Conservation (phyloP, 148 eudicot species). For the Heliosperma pusillum region DNA sequence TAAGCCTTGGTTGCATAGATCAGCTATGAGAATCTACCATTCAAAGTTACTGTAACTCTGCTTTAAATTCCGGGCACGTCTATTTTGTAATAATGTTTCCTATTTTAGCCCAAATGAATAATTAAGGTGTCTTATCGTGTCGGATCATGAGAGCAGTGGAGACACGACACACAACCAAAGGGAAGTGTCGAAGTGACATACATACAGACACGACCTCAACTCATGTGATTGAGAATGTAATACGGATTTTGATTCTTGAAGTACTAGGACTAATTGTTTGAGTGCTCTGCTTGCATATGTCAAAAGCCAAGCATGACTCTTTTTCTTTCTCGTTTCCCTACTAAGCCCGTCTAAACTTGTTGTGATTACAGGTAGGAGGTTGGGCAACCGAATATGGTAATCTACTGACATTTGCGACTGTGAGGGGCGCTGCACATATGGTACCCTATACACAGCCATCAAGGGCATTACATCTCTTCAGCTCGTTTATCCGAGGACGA, state of each 20-base stretch:
- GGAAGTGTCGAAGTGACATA: background rate
- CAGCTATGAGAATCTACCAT: no score
- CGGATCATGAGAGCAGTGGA: background rate
- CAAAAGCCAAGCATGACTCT: background rate
- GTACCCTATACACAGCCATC: slow-evolving; percentile 97
- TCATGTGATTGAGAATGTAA: background rate
- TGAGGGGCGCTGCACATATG: slow-evolving; percentile 98
- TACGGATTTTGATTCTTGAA: no score
- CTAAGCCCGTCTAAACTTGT: background rate
- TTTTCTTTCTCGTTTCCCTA: background rate
- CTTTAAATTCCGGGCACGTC: background rate
- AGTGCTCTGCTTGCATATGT: background rate
- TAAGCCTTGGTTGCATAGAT: background rate
- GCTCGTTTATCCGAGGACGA: slow-evolving; percentile 56
- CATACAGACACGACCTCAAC: background rate
- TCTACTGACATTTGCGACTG: slow-evolving; percentile 80
- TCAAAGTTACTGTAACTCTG: background rate
- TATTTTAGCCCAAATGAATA: background rate
- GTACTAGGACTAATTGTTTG: no score
- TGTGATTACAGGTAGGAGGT: slow-evolving; percentile 73
- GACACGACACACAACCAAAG: background rate
- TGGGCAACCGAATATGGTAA: slow-evolving; percentile 90
- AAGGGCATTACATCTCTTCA: slow-evolving; percentile 89
- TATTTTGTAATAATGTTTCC: no score
- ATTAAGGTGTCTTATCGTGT: background rate